Conservation (phyloP, 352 stramenopile genomes). For the Pythium utonaiense region DNA sequence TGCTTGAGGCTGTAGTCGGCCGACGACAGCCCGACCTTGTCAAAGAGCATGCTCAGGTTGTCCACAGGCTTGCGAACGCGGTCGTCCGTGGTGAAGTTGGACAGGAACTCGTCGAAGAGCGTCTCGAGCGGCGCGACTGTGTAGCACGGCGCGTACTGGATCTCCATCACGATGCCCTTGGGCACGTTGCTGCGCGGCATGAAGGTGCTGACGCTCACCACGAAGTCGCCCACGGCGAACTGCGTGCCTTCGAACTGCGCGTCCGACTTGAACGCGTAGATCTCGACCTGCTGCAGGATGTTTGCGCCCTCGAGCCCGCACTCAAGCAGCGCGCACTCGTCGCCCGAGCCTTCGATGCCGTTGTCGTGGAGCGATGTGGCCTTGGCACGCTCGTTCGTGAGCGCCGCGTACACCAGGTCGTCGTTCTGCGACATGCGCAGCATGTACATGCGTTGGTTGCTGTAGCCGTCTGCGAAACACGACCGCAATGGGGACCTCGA, state of each 20-base stretch:
- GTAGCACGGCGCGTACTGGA: constrained; percentile 84
- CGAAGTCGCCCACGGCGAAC: constrained; percentile 81
- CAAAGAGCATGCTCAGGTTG: constrained; percentile 56
- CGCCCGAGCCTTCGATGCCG: constrained; percentile 61
- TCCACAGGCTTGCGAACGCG: constrained; percentile 75
- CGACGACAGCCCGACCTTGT: constrained; percentile 68
- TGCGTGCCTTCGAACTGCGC: constrained; percentile 85
- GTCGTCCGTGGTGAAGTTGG: constrained; percentile 62
- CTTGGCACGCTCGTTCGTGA: constrained; percentile 77
- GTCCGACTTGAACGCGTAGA: constrained; percentile 87
- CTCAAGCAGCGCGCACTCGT: constrained; percentile 79
- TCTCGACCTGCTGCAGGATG: constrained; percentile 86
- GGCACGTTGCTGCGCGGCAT: constrained; percentile 84
- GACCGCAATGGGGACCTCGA: neutral
- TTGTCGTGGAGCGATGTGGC: constrained; percentile 56
- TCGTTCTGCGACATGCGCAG: constrained; percentile 87
- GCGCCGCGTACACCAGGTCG: constrained; percentile 79
- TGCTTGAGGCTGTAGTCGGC: constrained; percentile 85
- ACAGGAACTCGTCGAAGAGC: constrained; percentile 82
- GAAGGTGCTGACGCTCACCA: constrained; percentile 84
- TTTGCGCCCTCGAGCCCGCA: constrained; percentile 81
- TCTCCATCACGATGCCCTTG: constrained; percentile 73
- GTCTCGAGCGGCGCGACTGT: constrained; percentile 69
- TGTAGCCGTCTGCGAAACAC: constrained; percentile 68
- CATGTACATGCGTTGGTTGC: constrained; percentile 90